Base-by-base conservation (phyloP, 257 asterid species). In the Eustoma russellianum region DNA sequence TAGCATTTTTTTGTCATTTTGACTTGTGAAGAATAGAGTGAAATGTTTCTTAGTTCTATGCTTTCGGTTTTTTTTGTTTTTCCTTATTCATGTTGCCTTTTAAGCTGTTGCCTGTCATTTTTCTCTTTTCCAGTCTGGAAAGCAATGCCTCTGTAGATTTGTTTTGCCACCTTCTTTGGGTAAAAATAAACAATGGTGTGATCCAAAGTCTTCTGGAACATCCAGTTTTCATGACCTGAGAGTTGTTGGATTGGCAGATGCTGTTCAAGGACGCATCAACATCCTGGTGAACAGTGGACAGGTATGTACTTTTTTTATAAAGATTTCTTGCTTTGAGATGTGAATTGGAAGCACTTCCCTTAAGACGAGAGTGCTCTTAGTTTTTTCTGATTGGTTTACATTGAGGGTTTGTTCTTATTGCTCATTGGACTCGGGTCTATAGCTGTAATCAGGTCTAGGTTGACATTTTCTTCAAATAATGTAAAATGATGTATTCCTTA, bases 121-220 rank as follows among this genome's bases (percentile, higher is more conserved):
- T 49, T 2, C 7, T 6, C 17, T 53, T 15, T 65, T 69, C 78
- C 85, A 91, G 96, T 82, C 82, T 18, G 96, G 96, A 54, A 87
- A 79, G 79, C 85, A 84, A 61, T 84, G 95, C 69, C 75, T 91
- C 70, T 84, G 98, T 81, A 76, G 79, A 67, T 87, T 78, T 67
- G 63, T 66, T 59, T 54, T 87, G 81, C 92, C 98, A 41, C 52
- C 77, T 52, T 59, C 53, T 62, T 59, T 72, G 67, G 79, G 69
- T 44, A 64, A 67, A 56, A 72, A 67, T 47, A 81, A 68, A 33
- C 67, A 61, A 71, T 67, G 49, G 63, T 63, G 52, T 53, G 56
- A 58, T 52, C 58, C 33, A 15, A 53, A 72, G 60, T 53, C 62
- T 48, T 62, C 83, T 41, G 79, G 56, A 59, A 56, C 60, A 38